A percentile compares a stretch with the other conserved stretches of the same genome.
phyloP scores from a whole-genome alignment of 2,329 filamentous ascomycete genomes.

The Ascochyta pisi region DNA sequence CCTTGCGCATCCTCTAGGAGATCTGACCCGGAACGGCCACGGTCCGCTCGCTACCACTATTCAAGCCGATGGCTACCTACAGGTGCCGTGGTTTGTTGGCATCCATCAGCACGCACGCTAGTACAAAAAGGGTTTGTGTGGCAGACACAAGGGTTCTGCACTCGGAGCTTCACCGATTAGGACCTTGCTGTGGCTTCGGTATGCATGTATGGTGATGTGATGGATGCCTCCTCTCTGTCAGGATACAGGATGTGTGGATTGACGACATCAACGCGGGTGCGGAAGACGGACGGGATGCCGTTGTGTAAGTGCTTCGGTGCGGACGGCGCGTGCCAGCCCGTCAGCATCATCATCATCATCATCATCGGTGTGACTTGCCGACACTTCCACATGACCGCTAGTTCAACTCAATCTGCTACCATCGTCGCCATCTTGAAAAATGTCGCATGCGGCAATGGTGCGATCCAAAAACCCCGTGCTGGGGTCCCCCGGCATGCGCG shows the following conservation, averaged over 20 bases:
- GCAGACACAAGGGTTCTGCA: slow-evolving; percentile 2
- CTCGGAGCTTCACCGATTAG: slow-evolving; percentile 2
- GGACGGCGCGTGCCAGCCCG: slow-evolving; percentile 25
- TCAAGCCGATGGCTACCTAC: slow-evolving; percentile 1
- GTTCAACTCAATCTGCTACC: slow-evolving; percentile 4
- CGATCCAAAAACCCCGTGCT: background rate
- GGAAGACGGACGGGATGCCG: slow-evolving; percentile 10
- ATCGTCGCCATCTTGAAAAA: background rate
- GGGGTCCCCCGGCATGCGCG: background rate
- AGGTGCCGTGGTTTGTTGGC: background rate
- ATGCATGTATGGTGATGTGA: background rate
- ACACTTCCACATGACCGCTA: background rate
- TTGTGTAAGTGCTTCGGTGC: slow-evolving; percentile 17
- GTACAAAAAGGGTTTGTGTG: background rate
- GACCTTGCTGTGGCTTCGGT: background rate
- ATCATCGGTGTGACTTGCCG: slow-evolving; percentile 27
- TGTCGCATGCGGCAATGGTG: background rate
- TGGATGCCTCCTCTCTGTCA: background rate
- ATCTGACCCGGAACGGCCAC: slow-evolving; percentile 2
- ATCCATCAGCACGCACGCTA: background rate
- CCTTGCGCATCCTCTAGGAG: background rate
- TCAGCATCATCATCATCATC: slow-evolving; percentile 14
- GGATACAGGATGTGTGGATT: background rate
- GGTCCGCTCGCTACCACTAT: slow-evolving; percentile 16
- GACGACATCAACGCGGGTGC: slow-evolving; percentile 10